These are phyloP conservation scores for Heliocybe sulcata DNA, from an alignment of 1,284 basidiomycete genomes.

Conservation along the genomic window DNA sequence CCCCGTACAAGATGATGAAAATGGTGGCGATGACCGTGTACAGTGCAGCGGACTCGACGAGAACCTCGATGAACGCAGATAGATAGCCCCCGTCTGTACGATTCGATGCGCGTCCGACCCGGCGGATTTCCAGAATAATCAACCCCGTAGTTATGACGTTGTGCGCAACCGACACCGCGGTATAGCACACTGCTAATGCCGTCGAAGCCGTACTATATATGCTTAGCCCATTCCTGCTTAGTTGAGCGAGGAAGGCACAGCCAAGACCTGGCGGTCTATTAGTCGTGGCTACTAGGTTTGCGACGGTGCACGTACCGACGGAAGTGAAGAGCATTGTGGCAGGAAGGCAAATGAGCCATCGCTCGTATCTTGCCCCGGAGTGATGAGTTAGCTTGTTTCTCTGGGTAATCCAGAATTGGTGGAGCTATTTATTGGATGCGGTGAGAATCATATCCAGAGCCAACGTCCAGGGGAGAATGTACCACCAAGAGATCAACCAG, in stretches of 20 bases:
- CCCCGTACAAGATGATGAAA: constrained; percentile 21
- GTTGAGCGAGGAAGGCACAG: constrained; percentile 15
- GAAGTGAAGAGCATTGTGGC: not conserved
- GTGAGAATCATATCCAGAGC: not conserved
- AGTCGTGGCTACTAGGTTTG: not conserved
- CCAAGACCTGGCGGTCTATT: constrained; percentile 8
- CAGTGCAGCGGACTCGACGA: constrained; percentile 22
- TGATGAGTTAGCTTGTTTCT: not conserved
- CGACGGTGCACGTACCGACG: not conserved
- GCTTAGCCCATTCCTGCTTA: constrained; percentile 14
- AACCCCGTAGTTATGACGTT: constrained; percentile 20
- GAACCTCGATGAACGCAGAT: constrained; percentile 16
- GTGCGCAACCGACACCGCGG: constrained; percentile 20
- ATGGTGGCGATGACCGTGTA: constrained; percentile 21
- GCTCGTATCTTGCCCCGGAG: not conserved
- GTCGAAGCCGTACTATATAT: constrained; percentile 15
- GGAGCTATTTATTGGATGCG: constrained; percentile 15
- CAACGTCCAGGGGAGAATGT: not conserved
- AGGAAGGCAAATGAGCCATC: not conserved
- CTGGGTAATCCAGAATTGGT: not conserved
- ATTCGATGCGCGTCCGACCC: not conserved
- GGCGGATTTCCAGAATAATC: constrained; percentile 16
- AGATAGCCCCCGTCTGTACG: not conserved
- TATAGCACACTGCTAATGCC: constrained; percentile 20
- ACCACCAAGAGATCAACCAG: constrained; percentile 24